Percentiles rank a stretch among this genome's conserved stretches.
Evolutionary conservation across 495 filamentous ascomycete genomes (phyloP).

Genomic region (Paragyromitra xinjiangensis): DNA sequence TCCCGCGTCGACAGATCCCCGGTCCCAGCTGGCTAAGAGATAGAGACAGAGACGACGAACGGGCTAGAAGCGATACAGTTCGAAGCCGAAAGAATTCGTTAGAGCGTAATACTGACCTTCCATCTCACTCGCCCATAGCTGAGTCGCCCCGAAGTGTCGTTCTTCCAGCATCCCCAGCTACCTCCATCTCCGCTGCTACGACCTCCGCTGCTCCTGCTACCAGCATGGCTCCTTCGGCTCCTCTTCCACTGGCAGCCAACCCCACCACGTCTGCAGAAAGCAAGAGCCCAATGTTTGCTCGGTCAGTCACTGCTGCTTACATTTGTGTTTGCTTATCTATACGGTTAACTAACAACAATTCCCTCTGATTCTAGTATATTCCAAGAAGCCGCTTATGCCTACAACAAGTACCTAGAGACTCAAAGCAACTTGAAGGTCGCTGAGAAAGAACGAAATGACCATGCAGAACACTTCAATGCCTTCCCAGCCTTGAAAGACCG

Average conservation of each 20-base stretch:
- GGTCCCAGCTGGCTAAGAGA: constrained; percentile 4
- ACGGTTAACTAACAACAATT: constrained; percentile 24
- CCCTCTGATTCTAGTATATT: constrained; percentile 25
- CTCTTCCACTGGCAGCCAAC: not conserved
- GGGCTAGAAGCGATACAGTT: constrained; percentile 27
- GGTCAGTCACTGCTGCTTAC: constrained; percentile 21
- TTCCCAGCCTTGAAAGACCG: constrained; percentile 53
- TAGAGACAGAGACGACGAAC: constrained; percentile 31
- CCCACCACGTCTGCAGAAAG: constrained; percentile 15
- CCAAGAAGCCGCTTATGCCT: constrained; percentile 49
- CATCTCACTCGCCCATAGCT: constrained; percentile 30
- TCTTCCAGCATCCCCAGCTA: constrained; percentile 34
- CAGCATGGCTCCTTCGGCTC: constrained; percentile 39
- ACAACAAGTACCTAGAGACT: constrained; percentile 35
- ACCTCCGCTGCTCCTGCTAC: not conserved
- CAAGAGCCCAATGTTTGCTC: constrained; percentile 15
- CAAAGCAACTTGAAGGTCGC: constrained; percentile 22
- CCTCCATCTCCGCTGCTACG: constrained; percentile 27
- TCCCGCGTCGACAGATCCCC: constrained; percentile 34
- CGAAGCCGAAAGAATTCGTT: constrained; percentile 35
- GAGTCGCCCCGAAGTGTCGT: constrained; percentile 27
- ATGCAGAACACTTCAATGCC: constrained; percentile 43
- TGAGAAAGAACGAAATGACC: constrained; percentile 41
- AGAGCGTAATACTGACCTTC: constrained; percentile 23
- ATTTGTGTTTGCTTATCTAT: constrained; percentile 18